These are phyloP conservation scores for Tilletiaria anomala DNA, from an alignment of 1,284 basidiomycete genomes.

Conservation along the genomic window DNA sequence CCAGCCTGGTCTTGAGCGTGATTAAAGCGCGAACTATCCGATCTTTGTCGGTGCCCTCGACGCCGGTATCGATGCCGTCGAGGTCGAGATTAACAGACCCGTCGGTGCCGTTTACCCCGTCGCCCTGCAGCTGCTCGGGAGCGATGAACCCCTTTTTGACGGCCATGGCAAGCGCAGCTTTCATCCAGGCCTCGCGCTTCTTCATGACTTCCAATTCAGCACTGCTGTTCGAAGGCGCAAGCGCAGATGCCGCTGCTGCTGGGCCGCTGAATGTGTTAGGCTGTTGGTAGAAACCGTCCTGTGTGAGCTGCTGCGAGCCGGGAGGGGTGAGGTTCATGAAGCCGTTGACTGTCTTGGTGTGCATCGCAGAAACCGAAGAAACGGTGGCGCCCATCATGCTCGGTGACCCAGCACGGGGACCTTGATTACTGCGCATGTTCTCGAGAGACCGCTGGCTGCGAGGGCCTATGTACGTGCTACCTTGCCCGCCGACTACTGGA, in stretches of 20 bases:
- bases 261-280: neutral
- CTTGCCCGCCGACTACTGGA: too few species aligned
- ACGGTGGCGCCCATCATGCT: too few species aligned
- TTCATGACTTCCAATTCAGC: conserved; percentile 60
- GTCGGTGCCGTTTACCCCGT: conserved; percentile 27
- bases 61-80: conserved; percentile 1
- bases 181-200: conserved; percentile 74
- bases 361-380: too few species aligned
- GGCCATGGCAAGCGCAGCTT: conserved; percentile 62
- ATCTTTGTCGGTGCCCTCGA: conserved; percentile 39
- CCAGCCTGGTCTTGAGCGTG: conserved; percentile 75
- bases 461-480: too few species aligned
- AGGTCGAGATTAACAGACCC: conserved; percentile 7
- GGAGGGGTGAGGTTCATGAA: too few species aligned
- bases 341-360: too few species aligned
- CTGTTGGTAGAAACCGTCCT: too few species aligned
- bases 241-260: neutral
- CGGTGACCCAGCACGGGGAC: too few species aligned
- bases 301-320: too few species aligned
- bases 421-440: too few species aligned
- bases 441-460: too few species aligned
- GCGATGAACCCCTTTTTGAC: conserved; percentile 67
- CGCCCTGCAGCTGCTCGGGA: conserved; percentile 41
- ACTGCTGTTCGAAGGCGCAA: neutral
- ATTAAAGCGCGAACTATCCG: conserved; percentile 60